Evolutionary conservation across 768 basidiomycete genomes (phyloP).

Genomic region (Fibroporia radiculosa): DNA sequence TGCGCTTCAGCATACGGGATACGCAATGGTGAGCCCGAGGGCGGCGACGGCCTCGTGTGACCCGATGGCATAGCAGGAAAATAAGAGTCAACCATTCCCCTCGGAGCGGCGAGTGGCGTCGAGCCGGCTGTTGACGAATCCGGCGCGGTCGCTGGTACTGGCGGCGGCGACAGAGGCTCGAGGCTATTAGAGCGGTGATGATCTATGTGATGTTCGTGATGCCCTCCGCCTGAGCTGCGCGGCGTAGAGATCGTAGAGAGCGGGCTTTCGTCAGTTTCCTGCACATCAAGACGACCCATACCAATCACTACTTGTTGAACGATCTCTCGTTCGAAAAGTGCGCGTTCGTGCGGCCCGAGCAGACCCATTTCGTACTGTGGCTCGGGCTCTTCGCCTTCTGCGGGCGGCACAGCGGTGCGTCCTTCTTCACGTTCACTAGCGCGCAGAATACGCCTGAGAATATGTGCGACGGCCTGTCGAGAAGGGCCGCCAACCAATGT

Average conservation of each 20-base stretch:
- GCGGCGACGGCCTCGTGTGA: neutral
- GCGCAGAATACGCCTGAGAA: conserved; percentile 62
- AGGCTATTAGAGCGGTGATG: neutral
- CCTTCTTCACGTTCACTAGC: conserved; percentile 36
- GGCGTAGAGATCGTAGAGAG: conserved; percentile 3
- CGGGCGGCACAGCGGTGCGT: neutral
- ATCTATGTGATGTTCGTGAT: neutral
- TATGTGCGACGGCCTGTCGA: conserved; percentile 68
- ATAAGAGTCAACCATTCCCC: conserved; percentile 6
- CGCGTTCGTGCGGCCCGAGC: conserved; percentile 49
- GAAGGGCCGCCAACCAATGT: conserved; percentile 64
- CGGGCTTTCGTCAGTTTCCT: conserved; percentile 8
- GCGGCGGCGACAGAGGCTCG: neutral
- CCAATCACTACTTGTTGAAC: conserved; percentile 84
- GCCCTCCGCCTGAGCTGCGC: neutral
- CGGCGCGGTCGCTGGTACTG: neutral
- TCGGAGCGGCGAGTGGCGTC: conserved; percentile 2
- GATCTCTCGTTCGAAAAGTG: conserved; percentile 73
- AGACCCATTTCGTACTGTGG: conserved; percentile 30
- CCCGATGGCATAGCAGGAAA: conserved; percentile 7
- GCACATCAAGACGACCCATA: conserved; percentile 61
- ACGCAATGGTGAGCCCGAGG: neutral
- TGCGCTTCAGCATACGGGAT: neutral
- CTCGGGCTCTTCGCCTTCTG: conserved; percentile 22
- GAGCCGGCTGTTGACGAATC: neutral